These are phyloP conservation scores for Chalara sp. DNA, from an alignment of 2,329 filamentous ascomycete genomes.

Conservation along the genomic window DNA sequence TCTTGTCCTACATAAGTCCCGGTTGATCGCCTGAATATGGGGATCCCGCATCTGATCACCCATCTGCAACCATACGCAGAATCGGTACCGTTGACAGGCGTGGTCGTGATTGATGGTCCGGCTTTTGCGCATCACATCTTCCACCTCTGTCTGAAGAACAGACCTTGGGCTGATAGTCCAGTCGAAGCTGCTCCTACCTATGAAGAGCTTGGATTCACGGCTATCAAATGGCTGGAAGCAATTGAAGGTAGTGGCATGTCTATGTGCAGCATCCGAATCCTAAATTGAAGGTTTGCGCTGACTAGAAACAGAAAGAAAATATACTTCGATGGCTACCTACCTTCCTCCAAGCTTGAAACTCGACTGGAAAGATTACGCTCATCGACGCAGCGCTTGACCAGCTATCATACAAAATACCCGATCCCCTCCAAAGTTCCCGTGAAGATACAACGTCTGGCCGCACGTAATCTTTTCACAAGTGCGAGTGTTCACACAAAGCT, in stretches of 20 bases:
- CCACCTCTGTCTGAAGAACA: slow-evolving; percentile 42
- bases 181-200: slow-evolving; percentile 54
- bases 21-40: too few relatives aligned
- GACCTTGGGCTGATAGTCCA: slow-evolving; percentile 33
- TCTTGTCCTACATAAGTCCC: too few relatives aligned
- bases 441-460: slow-evolving; percentile 13
- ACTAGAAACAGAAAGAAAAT: slow-evolving; percentile 50
- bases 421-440: slow-evolving; percentile 10
- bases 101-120: slow-evolving; percentile 67
- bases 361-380: slow-evolving; percentile 17
- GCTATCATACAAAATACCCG: slow-evolving; percentile 17
- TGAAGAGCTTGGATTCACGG: slow-evolving; percentile 50
- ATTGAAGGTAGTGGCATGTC: slow-evolving; percentile 47
- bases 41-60: slow-evolving; percentile 49
- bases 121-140: slow-evolving; percentile 66
- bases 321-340: slow-evolving; percentile 82
- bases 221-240: slow-evolving; percentile 55
- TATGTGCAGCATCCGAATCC: slow-evolving; percentile 43
- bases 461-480: slow-evolving; percentile 17
- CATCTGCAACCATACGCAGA: slow-evolving; percentile 47
- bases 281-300: slow-evolving; percentile 6
- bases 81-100: slow-evolving; percentile 32
- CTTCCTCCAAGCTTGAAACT: slow-evolving; percentile 32
- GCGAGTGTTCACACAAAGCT: slow-evolving; percentile 10
- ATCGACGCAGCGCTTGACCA: slow-evolving; percentile 18